Conservation (phyloP, 2,329 filamentous ascomycete genomes). For the Xylariaceae sp. region DNA sequence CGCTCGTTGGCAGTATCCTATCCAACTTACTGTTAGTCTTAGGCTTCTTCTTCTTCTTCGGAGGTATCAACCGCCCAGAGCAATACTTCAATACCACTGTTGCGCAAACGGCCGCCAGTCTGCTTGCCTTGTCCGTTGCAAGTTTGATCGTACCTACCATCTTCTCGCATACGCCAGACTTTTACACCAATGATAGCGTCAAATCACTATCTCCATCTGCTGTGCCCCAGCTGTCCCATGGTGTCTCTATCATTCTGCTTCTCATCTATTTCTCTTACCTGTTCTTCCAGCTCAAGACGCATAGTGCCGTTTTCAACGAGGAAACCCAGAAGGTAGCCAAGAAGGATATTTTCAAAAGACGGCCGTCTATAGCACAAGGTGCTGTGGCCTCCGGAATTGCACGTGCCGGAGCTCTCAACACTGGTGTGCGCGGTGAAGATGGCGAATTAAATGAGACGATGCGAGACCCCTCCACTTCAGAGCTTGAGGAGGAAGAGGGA, state of each 20-base stretch:
- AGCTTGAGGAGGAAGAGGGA: slow-evolving; percentile 73
- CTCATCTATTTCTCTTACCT: slow-evolving; percentile 85
- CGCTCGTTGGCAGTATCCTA: slow-evolving; percentile 87
- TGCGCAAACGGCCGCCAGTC: slow-evolving; percentile 84
- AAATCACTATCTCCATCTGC: slow-evolving; percentile 60
- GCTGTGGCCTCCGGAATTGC: slow-evolving; percentile 37
- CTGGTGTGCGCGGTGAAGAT: slow-evolving; percentile 41
- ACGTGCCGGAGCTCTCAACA: slow-evolving; percentile 23
- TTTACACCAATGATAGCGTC: slow-evolving; percentile 40
- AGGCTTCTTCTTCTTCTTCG: slow-evolving; percentile 92
- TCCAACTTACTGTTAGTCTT: slow-evolving; percentile 89
- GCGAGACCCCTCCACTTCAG: slow-evolving; percentile 53
- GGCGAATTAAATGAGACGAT: slow-evolving; percentile 55
- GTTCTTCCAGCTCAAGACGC: slow-evolving; percentile 89
- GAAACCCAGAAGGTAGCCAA: slow-evolving; percentile 73
- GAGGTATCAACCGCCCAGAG: slow-evolving; percentile 77
- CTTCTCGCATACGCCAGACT: slow-evolving; percentile 65
- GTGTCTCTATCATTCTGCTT: slow-evolving; percentile 80
- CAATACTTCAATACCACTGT: slow-evolving; percentile 94
- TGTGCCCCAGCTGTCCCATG: slow-evolving; percentile 71
- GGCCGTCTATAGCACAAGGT: slow-evolving; percentile 25
- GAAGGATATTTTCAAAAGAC: slow-evolving; percentile 37
- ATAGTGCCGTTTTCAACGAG: slow-evolving; percentile 79
- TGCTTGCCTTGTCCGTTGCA: slow-evolving; percentile 79
- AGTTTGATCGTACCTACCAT: slow-evolving; percentile 90